Evolutionary conservation across 1,284 basidiomycete genomes (phyloP), one percentile per base, ranked within the genome.

Genomic region (Ustilago bromivora): DNA sequence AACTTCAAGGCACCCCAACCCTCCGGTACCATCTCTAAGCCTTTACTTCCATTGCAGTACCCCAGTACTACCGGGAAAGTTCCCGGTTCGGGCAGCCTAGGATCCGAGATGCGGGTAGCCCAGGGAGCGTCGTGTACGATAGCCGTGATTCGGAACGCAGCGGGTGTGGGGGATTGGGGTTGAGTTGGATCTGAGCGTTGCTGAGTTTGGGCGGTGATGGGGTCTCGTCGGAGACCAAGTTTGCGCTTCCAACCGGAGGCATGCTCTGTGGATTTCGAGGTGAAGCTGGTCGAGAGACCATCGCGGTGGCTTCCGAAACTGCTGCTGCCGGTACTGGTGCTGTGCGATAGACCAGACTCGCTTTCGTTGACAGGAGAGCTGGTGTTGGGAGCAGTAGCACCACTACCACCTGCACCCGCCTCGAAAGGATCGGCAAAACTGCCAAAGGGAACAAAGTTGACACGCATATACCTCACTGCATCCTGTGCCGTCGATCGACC

Each of bases 21-120:
- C 52, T 81, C 79, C 0, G 73, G 68, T 4, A 81, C 71, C 70
- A 81, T 68, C 47, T 81, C 77, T 36, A 81, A 41, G 9, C 35
- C 61, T 28, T 75, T 66, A 6, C 38, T 35, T 5, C 68, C 66
- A 56, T 81, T 73, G 66, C 79, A 81, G 57, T 77, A 76, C 41
- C 72, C 79, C 31, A 81, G 31, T 32, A 81, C 79, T 12, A 79
- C 71, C 1, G 79, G 79, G 57, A 81, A 81, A 1, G 77, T 68
- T 34, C 72, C 70, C 7, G 73, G 32, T 15, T 73, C 74, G 7
- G 79, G 77, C 13, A 81, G n/a, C 1, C 72, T 58, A 7, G 76
- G 35, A 46, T 78, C 71, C 38, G 67, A 13, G 61, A 31, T 13
- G 51, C 28, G 19, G 66, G 49, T 2, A 62, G 19, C 65, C 66